phyloP scores from a whole-genome alignment of 2,329 filamentous ascomycete species.

The Colletotrichum destructivum region DNA sequence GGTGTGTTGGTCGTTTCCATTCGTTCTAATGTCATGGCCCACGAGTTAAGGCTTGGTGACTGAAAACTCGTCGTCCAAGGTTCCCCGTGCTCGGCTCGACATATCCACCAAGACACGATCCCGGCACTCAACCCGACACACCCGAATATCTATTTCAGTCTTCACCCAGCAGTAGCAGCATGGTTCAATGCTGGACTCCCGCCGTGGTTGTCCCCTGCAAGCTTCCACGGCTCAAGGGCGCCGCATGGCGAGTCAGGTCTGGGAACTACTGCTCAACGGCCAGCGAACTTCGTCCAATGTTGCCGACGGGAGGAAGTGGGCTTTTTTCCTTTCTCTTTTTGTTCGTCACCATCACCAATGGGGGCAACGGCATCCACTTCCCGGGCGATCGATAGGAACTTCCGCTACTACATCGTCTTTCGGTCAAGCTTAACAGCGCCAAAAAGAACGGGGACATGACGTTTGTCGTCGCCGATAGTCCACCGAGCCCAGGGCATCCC shows the following conservation, averaged over 20 bases:
- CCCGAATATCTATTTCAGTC: slow-evolving; percentile 20
- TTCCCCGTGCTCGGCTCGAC: neutral
- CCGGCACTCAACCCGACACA: slow-evolving; percentile 18
- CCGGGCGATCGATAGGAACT: slow-evolving; percentile 22
- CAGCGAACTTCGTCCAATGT: neutral
- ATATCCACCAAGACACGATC: slow-evolving; percentile 14
- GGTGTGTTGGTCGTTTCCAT: neutral
- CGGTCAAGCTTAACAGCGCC: slow-evolving; percentile 12
- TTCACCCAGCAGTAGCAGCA: neutral
- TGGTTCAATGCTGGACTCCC: neutral
- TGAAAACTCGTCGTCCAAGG: neutral
- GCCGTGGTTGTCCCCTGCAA: slow-evolving; percentile 22
- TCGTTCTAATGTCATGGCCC: neutral
- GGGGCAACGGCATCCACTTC: neutral
- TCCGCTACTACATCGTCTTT: slow-evolving; percentile 4
- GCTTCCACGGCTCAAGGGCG: neutral
- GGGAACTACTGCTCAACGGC: neutral
- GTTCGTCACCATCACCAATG: slow-evolving; percentile 8
- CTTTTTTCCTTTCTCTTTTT: too few species aligned
- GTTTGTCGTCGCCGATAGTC: slow-evolving; percentile 20
- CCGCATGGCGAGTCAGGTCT: neutral
- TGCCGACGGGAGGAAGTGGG: neutral
- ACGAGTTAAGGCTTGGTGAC: slow-evolving; percentile 8
- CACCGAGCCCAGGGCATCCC: slow-evolving; percentile 16
- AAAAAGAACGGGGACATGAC: slow-evolving; percentile 33